phyloP scores from a whole-genome alignment of 768 basidiomycete genomes.

The Polyporus arcularius region DNA sequence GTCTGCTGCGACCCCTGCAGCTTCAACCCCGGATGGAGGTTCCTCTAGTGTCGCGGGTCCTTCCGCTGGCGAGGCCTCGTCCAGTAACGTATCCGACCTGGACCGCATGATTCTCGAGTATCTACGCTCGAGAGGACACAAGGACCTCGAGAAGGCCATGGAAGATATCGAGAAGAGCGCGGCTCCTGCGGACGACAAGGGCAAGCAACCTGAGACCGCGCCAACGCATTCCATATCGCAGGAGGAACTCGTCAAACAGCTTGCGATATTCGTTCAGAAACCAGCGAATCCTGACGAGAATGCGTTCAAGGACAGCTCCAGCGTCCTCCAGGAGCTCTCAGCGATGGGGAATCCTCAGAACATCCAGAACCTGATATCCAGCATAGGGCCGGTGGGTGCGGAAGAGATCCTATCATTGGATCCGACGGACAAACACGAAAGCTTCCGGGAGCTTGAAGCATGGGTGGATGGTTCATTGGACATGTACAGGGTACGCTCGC shows the following conservation, averaged over 20 bases:
- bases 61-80: conserved; percentile 39
- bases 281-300: conserved; percentile 69
- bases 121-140: conserved; percentile 48
- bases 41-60: conserved; percentile 37
- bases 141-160: conserved; percentile 45
- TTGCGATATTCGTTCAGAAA: conserved; percentile 71
- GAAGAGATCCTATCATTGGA: conserved; percentile 82
- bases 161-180: conserved; percentile 38
- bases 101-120: conserved; percentile 52
- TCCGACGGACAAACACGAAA: conserved; percentile 84
- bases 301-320: conserved; percentile 63
- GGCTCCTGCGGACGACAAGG: conserved; percentile 35
- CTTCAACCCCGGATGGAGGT: conserved; percentile 47
- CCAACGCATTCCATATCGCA: conserved; percentile 33
- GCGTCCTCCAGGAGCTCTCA: conserved; percentile 66
- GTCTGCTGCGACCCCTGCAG: conserved; percentile 53
- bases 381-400: conserved; percentile 75
- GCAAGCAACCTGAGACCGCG: conserved; percentile 31
- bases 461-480: conserved; percentile 92
- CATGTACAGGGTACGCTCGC: conserved; percentile 75
- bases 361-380: conserved; percentile 75
- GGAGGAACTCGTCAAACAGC: conserved; percentile 57
- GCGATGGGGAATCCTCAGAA: conserved; percentile 70
- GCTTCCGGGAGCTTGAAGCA: conserved; percentile 80
- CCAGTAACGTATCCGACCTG: conserved; percentile 40